These are phyloP conservation scores for Bothriochloa decipiens DNA, from an alignment of 176 grass and related monocot genomes.

Conservation along the genomic window DNA sequence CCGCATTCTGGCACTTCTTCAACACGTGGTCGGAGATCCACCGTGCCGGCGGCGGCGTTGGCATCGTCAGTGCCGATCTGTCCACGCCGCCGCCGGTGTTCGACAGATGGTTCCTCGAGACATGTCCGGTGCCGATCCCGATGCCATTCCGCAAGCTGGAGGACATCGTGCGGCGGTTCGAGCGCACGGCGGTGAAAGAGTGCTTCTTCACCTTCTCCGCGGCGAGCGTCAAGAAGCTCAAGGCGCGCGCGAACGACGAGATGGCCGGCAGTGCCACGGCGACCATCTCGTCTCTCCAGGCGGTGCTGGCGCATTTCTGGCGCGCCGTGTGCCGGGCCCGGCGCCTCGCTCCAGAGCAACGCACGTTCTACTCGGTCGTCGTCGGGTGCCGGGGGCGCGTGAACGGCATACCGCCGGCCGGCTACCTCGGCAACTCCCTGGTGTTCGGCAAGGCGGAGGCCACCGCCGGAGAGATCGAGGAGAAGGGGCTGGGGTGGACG, in stretches of 20 bases:
- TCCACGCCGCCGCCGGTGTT: not conserved
- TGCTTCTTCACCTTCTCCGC: too few species aligned
- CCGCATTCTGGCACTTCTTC: too few species aligned
- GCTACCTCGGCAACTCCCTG: conserved; percentile 42
- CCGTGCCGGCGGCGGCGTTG: not conserved
- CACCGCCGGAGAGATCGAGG: conserved; percentile 39
- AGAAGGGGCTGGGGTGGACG: conserved; percentile 34
- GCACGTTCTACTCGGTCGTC: too few species aligned
- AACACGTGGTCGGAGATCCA: too few species aligned
- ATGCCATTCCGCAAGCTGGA: too few species aligned
- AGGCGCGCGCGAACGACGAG: too few species aligned
- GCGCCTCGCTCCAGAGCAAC: not conserved
- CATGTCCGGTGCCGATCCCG: too few species aligned
- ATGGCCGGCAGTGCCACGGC: not conserved
- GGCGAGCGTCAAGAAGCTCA: too few species aligned
- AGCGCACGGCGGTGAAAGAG: too few species aligned
- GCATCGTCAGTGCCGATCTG: not conserved
- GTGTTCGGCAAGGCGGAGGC: conserved; percentile 5
- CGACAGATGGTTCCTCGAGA: conserved; percentile 29
- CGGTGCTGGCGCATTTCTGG: conserved; percentile 48
- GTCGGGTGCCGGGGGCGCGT: too few species aligned
- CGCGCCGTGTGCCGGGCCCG: conserved; percentile 45
- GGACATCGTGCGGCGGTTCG: too few species aligned
- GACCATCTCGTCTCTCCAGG: conserved; percentile 59
- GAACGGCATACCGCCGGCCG: not conserved